Evolutionary conservation across 108 stramenopile genomes (phyloP), one percentile per base, ranked within the genome.

Genomic region (Tribonema minus): DNA sequence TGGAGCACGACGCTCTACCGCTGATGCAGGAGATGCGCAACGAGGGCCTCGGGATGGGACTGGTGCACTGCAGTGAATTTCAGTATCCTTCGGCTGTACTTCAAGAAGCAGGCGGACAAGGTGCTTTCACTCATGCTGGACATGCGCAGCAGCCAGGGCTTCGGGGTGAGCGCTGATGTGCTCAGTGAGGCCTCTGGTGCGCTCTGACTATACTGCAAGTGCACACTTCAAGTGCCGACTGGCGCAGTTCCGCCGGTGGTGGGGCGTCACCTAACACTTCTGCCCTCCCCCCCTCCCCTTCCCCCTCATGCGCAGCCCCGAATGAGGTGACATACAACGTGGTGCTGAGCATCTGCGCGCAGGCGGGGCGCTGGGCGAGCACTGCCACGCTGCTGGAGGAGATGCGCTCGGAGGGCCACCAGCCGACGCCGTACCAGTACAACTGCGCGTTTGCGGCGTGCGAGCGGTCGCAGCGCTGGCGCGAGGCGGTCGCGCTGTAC

Each of bases 311-410:
- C 61, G 15, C 38, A 72, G 60, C 60, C 28, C 71, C 71, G 3
- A 72, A 37, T 35, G 71, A 61, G 61, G 58, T 72, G 1, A 72
- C 71, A 1, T 72, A 72, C 71, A 72, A 72, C 38, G 61, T 61
- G n/a, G 5, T 72, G 28, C 37, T 72, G 20, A 59, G 71, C 38
- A 31, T 72, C 38, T 61, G 61, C 27, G 71, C 60, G 23, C 71
- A 61, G 27, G 61, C 46, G 37, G 71, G 71, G 36, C 39, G 61
- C 61, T 72, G 71, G 71, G 71, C 71, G 27, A 72, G 29, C 37
- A 61, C 46, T 20, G 60, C 61, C 28, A 61, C 61, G 71, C 61
- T 72, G 29, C 32, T 72, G 71, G 61, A 30, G 29, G 30, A 34
- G 71, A 72, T 72, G 71, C 38, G 61, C 60, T 59, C 61, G 36